Evolutionary conservation across 768 basidiomycete genomes (phyloP), one percentile per base, ranked within the genome.

Genomic region (Tulasnella sp.): DNA sequence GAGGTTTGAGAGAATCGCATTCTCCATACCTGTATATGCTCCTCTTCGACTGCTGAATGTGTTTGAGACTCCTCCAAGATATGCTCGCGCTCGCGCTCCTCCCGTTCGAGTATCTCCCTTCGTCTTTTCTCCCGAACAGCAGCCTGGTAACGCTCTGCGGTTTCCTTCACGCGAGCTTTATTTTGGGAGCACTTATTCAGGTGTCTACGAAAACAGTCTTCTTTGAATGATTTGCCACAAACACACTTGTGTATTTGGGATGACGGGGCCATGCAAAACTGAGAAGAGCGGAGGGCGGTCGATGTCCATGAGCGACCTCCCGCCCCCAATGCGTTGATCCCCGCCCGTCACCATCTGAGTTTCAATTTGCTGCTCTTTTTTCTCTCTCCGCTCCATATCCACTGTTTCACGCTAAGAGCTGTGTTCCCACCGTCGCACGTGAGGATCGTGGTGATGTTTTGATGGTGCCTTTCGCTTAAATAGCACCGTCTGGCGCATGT

Each of bases 401-500:
- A 29, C 32, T 29, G 32, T 32, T 67, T 67, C 61, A 67, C 61
- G 61, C 29, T 67, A 32, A 57, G 55, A 57, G 5, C 9, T 11
- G 7, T 11, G 9, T 67, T 32, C 61, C 61, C 61, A 67, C 61
- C 26, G 32, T 16, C 26, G 26, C 61, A 67, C 61, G 61, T 67
- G 61, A 67, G 61, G n/a, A 29, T 16, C 26, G 61, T 67, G 61
- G 61, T 32, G 26, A 67, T 67, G 61, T 67, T 67, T 67, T 67
- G 61, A 67, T 67, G 3, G 61, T 67, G 26, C 29, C 61, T 67
- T 67, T 67, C n/a, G 26, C 61, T 67, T 67, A 67, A 29, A 67
- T 67, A 67, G 15, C 13, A 11, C 13, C 26, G 11, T 3, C 3
- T 51, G 20, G 48, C 0, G 61, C 61, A 15, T 32, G 55, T 29